Percentiles rank a stretch among this genome's conserved stretches.
phyloP scores from a whole-genome alignment of 1,139 yeast species.

The Wickerhamomyces sp. region DNA sequence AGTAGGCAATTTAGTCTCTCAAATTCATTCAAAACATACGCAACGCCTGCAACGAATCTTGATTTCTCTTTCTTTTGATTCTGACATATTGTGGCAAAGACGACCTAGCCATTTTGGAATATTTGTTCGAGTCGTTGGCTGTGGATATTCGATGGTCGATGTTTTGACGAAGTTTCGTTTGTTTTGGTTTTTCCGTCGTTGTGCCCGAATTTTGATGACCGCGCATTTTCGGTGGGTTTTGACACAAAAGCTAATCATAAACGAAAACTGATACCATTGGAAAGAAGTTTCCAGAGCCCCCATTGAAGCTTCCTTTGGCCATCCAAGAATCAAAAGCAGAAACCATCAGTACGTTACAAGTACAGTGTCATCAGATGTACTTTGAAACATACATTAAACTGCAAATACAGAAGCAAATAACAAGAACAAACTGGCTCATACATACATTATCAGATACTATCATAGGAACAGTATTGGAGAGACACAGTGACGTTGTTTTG shows the following conservation, averaged over 20 bases:
- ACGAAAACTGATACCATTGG: too few relatives aligned
- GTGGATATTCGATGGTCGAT: too few relatives aligned
- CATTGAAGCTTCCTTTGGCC: too few relatives aligned
- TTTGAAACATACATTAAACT: slow-evolving; percentile 5
- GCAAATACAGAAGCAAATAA: slow-evolving; percentile 5
- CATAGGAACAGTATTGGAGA: slow-evolving; percentile 47
- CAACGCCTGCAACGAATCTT: slow-evolving; percentile 83
- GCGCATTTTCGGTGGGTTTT: too few relatives aligned
- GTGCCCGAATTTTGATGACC: too few relatives aligned
- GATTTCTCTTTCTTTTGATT: slow-evolving; percentile 78
- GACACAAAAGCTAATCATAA: too few relatives aligned
- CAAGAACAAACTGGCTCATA: slow-evolving; percentile 6
- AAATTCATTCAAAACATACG: slow-evolving; percentile 27
- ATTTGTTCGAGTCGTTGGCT: too few relatives aligned
- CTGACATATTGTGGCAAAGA: slow-evolving; percentile 56
- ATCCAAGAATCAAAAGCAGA: too few relatives aligned
- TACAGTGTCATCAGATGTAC: slow-evolving; percentile 1
- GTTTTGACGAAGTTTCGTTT: too few relatives aligned
- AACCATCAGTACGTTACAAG: too few relatives aligned
- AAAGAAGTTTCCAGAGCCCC: too few relatives aligned
- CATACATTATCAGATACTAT: slow-evolving; percentile 30
- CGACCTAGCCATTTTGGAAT: slow-evolving; percentile 10
- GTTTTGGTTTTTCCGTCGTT: too few relatives aligned
- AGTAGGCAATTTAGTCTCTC: not conserved
- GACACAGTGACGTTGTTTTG: slow-evolving; percentile 50